Base-by-base conservation (phyloP, 2,329 filamentous ascomycete species). In the Metarhizium humberi region DNA sequence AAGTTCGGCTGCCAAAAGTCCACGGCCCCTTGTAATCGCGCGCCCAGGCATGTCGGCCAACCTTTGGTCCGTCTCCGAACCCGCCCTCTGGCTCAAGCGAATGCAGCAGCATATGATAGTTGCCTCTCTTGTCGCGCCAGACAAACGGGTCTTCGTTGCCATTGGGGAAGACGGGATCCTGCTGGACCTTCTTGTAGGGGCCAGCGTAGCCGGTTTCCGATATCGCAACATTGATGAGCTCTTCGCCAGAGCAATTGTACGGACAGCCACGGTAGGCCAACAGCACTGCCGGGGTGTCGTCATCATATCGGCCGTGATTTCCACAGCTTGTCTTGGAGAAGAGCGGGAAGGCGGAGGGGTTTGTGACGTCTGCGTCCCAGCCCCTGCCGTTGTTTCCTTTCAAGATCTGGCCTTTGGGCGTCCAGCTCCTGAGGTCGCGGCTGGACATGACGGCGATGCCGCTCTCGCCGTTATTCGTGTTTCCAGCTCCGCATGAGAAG, bases 281-380 rank as follows among this genome's bases (percentile, higher is more conserved):
- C 8, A 62, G 50, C 29, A 63, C 55, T n/a, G 58, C 56, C 11
- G 11, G 32, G 5, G 48, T 38, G 48, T 52, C 14, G 29, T 36
- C 7, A 25, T 13, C 6, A 20, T 36, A 38, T 2, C 11, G 4
- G 42, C n/a, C 18, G n/a, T 32, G 11, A 6, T 36, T 34, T 7
- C 42, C 42, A 20, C 25, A 18, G 42, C 42, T 29, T 4, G 30
- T 34, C n/a, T 32, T 47, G 6, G 51, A 43, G 45, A 51, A 54
- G 38, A 75, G 62, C 1, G 72, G 69, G 58, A 69, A 73, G 0
- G 71, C 68, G 0, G 73, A 68, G 0, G 75, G 75, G 43, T 77
- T 77, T 0, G 74, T 78, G 43, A 69, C 61, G 46, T 62, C 58
- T n/a, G 58, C 58, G 38, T 62, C 60, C 61, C 61, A 62, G 30